phyloP scores from a whole-genome alignment of 306 rosid genomes.

The Corylus avellana region DNA sequence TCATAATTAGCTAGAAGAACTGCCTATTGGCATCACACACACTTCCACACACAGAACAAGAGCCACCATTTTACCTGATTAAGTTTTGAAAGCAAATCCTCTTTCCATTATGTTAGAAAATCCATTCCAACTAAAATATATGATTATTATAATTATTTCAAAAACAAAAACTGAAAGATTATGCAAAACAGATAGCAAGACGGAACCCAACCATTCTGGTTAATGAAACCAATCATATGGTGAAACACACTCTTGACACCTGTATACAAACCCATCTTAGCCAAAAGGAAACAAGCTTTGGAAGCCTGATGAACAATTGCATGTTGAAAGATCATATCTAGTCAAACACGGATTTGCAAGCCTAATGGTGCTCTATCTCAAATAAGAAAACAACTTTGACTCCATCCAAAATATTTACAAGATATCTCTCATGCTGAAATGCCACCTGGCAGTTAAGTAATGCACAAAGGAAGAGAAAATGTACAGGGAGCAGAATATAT shows the following conservation, averaged over 20 bases:
- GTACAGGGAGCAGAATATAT: slow-evolving; percentile 4
- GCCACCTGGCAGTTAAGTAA: slow-evolving; percentile 13
- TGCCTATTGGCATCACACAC: neutral
- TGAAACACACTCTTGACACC: neutral
- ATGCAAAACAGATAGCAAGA: too few relatives aligned
- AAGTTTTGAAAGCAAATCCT: neutral
- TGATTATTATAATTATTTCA: neutral
- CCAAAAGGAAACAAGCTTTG: neutral
- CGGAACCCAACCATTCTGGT: too few relatives aligned
- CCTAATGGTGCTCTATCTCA: neutral
- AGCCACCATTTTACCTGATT: neutral
- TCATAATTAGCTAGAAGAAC: neutral
- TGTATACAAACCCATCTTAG: neutral
- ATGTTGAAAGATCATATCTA: slow-evolving; percentile 8
- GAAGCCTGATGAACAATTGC: neutral
- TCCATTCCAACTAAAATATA: neutral
- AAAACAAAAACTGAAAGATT: neutral
- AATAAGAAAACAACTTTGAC: neutral
- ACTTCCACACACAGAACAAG: neutral
- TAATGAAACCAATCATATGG: too few relatives aligned
- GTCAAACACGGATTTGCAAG: neutral
- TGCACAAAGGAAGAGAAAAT: slow-evolving; percentile 10
- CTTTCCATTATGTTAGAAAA: neutral
- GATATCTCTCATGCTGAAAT: neutral
- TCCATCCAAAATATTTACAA: neutral